phyloP scores from a whole-genome alignment of 139 green algal species.

The Chara braunii region DNA sequence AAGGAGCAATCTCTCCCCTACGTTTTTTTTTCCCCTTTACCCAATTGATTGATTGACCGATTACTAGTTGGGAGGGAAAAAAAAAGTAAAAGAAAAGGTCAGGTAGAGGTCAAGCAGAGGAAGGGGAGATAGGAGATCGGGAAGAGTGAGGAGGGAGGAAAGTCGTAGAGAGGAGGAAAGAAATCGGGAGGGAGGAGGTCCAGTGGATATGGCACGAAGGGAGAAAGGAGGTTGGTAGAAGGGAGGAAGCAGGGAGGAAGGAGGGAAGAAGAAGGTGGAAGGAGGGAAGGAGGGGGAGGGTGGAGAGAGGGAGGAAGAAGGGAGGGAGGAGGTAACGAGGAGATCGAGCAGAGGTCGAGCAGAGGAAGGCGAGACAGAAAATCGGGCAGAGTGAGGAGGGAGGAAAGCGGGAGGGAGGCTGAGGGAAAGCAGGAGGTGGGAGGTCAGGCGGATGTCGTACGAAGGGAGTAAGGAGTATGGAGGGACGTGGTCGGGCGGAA shows the following conservation, averaged over 20 bases:
- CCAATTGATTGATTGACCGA: too few species aligned
- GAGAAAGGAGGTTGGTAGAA: not conserved
- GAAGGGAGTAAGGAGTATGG: not conserved
- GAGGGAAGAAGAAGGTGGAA: conserved; percentile 7
- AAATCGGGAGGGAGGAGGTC: too few species aligned
- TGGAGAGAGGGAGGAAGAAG: conserved; percentile 12
- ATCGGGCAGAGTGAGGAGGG: not conserved
- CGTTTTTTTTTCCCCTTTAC: too few species aligned
- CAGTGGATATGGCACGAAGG: conserved; percentile 1
- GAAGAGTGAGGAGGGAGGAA: too few species aligned
- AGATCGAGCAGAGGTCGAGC: conserved; percentile 5
- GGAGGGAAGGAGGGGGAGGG: conserved; percentile 7
- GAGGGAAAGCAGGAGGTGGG: not conserved
- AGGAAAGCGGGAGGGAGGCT: not conserved
- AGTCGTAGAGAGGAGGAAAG: too few species aligned
- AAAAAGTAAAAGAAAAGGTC: too few species aligned
- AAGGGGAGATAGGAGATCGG: not conserved
- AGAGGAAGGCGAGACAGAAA: conserved; percentile 3
- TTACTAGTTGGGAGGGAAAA: too few species aligned
- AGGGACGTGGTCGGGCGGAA: not conserved
- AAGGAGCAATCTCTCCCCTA: too few species aligned
- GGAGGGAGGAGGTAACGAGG: not conserved
- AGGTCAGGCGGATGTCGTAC: not conserved
- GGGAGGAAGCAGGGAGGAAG: too few species aligned
- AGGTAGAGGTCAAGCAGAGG: too few species aligned